Conservation (phyloP, 2,329 filamentous ascomycete genomes). For the Diaporthe citri region DNA sequence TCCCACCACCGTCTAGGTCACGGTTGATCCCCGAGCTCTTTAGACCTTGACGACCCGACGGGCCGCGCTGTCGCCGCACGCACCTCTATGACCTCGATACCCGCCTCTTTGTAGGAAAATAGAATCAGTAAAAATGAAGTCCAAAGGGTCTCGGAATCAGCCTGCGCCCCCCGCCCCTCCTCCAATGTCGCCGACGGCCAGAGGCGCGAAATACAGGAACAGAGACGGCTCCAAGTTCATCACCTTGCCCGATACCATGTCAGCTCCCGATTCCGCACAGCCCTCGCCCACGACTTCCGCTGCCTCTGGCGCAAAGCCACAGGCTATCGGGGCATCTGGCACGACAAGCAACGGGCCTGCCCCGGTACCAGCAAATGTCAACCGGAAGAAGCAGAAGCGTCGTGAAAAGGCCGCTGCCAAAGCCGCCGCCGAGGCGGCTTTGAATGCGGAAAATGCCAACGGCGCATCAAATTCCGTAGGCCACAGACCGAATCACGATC, state of each 20-base stretch:
- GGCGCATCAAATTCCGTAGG: constrained; percentile 53
- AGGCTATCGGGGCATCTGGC: constrained; percentile 42
- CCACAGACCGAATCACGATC: constrained; percentile 53
- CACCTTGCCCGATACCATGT: constrained; percentile 66
- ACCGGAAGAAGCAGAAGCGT: constrained; percentile 96
- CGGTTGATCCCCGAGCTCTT: constrained; percentile 27
- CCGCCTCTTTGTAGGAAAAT: constrained; percentile 23
- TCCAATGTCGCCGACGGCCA: constrained; percentile 65
- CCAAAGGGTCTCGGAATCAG: constrained; percentile 50
- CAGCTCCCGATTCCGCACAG: constrained; percentile 62
- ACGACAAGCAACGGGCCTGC: constrained; percentile 44
- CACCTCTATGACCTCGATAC: constrained; percentile 37
- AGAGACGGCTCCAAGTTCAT: constrained; percentile 79
- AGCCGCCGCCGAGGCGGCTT: constrained; percentile 64
- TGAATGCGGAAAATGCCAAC: constrained; percentile 52
- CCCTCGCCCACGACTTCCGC: constrained; percentile 63
- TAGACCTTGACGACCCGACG: constrained; percentile 32
- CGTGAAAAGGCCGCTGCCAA: constrained; percentile 86
- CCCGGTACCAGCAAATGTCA: constrained; percentile 67
- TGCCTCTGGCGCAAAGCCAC: constrained; percentile 48
- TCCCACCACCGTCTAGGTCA: constrained; percentile 25
- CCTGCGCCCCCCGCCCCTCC: constrained; percentile 44
- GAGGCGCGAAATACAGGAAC: constrained; percentile 72
- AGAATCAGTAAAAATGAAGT: constrained; percentile 37
- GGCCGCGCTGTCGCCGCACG: constrained; percentile 38